Percentiles rank a stretch among this genome's conserved stretches.
Conservation (phyloP, 495 filamentous ascomycete genomes). For the Trichocladium antarcticum region DNA sequence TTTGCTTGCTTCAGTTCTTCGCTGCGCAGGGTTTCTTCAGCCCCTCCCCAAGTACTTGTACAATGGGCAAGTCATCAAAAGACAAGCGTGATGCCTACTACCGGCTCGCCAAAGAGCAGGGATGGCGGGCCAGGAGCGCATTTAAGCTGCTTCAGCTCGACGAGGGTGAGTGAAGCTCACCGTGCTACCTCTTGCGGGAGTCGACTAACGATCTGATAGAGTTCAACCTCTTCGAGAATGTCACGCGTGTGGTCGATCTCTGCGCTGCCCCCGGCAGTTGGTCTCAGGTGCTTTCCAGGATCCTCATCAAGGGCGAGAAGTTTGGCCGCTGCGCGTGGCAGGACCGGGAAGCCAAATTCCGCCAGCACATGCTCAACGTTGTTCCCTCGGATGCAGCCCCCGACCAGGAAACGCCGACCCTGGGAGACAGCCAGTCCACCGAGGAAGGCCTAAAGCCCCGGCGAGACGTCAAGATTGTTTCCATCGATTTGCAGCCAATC, state of each 20-base stretch:
- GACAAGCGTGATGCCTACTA: constrained; percentile 98
- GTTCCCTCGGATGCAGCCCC: constrained; percentile 22
- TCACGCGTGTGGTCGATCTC: constrained; percentile 90
- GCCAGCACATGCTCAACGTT: constrained; percentile 44
- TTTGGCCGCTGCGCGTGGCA: constrained; percentile 78
- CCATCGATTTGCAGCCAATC: constrained; percentile 94
- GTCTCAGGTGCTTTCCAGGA: constrained; percentile 89
- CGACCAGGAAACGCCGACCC: constrained; percentile 11
- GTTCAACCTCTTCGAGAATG: constrained; percentile 80
- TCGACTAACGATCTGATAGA: constrained; percentile 31
- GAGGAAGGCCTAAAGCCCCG: constrained; percentile 39
- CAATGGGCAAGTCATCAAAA: constrained; percentile 96
- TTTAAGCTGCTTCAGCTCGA: constrained; percentile 96
- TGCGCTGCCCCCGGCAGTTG: constrained; percentile 94
- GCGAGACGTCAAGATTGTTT: constrained; percentile 80
- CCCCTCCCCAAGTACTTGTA: no score
- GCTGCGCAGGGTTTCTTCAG: background rate
- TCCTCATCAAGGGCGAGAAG: constrained; percentile 83
- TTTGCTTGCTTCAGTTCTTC: background rate
- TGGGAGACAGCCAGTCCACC: background rate
- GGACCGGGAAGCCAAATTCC: constrained; percentile 57
- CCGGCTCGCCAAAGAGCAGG: constrained; percentile 93
- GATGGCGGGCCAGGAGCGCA: constrained; percentile 90
- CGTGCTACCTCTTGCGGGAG: background rate
- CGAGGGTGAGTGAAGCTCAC: constrained; percentile 41